Conservation (phyloP, 2,329 filamentous ascomycete species). For the Phialemonium atrogriseum region DNA sequence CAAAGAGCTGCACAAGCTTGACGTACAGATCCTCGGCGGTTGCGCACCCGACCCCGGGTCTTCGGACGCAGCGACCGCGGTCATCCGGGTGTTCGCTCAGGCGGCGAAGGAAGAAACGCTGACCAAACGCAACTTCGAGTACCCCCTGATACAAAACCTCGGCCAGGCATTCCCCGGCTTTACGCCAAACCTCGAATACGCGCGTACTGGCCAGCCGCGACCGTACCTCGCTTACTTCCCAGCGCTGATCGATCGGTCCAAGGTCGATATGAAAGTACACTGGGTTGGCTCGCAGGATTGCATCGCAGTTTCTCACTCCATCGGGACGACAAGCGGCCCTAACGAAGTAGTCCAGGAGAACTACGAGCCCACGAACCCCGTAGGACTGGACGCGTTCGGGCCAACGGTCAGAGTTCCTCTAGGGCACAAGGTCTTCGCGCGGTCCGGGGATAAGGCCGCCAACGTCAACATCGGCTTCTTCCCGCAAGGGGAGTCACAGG, state of each 20-base stretch:
- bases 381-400: conserved; percentile 7
- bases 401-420: conserved; percentile 9
- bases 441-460: conserved; percentile 29
- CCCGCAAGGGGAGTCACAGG: conserved; percentile 25
- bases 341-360: background rate
- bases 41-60: conserved; percentile 16
- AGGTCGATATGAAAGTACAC: no score
- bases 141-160: conserved; percentile 14
- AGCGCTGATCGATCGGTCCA: background rate
- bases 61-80: conserved; percentile 25
- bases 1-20: conserved; percentile 9
- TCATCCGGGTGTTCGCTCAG: conserved; percentile 28
- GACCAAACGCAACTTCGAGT: no score
- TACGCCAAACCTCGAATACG: background rate
- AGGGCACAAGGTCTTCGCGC: conserved; percentile 6
- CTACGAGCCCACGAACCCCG: conserved; percentile 6
- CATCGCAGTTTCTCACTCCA: background rate
- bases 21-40: conserved; percentile 20
- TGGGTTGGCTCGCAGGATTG: no score
- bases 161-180: conserved; percentile 15
- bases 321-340: background rate
- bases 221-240: conserved; percentile 1
- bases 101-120: conserved; percentile 20
- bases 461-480: conserved; percentile 38
- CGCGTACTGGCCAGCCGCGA: background rate